phyloP scores from a whole-genome alignment of 179 eudicot genomes.

The Drosera spatulata region DNA sequence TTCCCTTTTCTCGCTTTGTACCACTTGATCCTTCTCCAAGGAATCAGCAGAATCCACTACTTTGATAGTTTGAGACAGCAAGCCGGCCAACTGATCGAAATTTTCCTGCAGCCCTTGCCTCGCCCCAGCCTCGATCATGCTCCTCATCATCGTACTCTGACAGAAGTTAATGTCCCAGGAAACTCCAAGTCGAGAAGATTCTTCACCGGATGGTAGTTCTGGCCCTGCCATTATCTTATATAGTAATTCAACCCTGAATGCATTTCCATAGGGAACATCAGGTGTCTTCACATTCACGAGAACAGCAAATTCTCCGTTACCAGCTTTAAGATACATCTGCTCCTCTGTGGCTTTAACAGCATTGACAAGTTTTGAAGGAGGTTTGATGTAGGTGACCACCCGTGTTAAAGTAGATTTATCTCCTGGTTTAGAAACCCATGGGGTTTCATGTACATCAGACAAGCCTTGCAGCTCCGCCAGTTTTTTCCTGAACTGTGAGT shows the following conservation, averaged over 20 bases:
- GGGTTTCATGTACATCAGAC: conserved; percentile 45
- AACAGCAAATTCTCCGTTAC: conserved; percentile 60
- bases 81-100: conserved; percentile 42
- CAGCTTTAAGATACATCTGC: conserved; percentile 71
- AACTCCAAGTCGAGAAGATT: conserved; percentile 48
- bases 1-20: conserved; percentile 67
- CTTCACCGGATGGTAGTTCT: conserved; percentile 77
- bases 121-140: conserved; percentile 89
- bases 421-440: conserved; percentile 53
- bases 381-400: conserved; percentile 47
- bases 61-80: conserved; percentile 43
- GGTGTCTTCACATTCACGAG: conserved; percentile 67
- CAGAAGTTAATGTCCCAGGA: conserved; percentile 77
- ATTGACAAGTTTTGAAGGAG: conserved; percentile 56
- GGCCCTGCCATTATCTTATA: conserved; percentile 74
- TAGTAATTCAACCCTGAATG: conserved; percentile 61
- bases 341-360: conserved; percentile 79
- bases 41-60: conserved; percentile 48
- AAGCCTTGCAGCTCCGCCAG: conserved; percentile 47
- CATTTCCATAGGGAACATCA: conserved; percentile 80
- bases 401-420: conserved; percentile 40
- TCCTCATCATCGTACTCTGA: conserved; percentile 93
- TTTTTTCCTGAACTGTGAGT: conserved; percentile 38
- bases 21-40: conserved; percentile 62
- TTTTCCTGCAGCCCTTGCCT: conserved; percentile 73